Evolutionary conservation across 1,284 basidiomycete genomes (phyloP), one percentile per base, ranked within the genome.

Genomic region (Cutaneotrichosporon sp.): DNA sequence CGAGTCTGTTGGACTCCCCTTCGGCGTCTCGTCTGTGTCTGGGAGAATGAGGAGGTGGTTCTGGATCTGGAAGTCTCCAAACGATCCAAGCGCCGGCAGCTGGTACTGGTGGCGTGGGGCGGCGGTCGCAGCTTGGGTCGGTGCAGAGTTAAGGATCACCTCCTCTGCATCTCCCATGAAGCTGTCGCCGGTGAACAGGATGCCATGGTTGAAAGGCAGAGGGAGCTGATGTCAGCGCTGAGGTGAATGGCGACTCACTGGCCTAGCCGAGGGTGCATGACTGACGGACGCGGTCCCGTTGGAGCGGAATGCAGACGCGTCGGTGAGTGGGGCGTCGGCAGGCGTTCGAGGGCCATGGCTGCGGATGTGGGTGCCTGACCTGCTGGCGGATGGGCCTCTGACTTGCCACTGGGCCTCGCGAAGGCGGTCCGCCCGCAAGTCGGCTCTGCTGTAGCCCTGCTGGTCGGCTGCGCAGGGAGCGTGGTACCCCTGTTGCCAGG

Each of bases 221-320:
- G 51, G 51, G 7, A 36, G 10, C 51, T 53, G 34, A 6, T 20
- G 51, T 53, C 51, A 53, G 51, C 33, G 9, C 9, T 22, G 31
- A 33, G 4, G 7, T 11, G 8, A 11, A 18, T 10, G 22, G 33
- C 22, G 25, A 53, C 51, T 7, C 22, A 53, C 51, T n/a, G 51
- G 51, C 5, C 8, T 38, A 22, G 51, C 34, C 5, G 22, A 38
- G 10, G 51, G 50, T 8, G 29, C 22, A n/a, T 50, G 27, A 5
- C 22, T n/a, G 38, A 4, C 18, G 4, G 18, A 42, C 38, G 18
- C 38, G 45, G 8, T 9, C 16, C 11, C 16, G 47, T 31, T 31
- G 14, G 47, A 4, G 27, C 47, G 25, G 25, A 22, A 25, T 4
- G 50, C 9, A 4, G 33, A 36, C 34, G 24, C 34, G 34, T 16